Percentiles rank a stretch among this genome's conserved stretches.
Evolutionary conservation across 768 basidiomycete species (phyloP).

Genomic region (Tulasnella sp.): DNA sequence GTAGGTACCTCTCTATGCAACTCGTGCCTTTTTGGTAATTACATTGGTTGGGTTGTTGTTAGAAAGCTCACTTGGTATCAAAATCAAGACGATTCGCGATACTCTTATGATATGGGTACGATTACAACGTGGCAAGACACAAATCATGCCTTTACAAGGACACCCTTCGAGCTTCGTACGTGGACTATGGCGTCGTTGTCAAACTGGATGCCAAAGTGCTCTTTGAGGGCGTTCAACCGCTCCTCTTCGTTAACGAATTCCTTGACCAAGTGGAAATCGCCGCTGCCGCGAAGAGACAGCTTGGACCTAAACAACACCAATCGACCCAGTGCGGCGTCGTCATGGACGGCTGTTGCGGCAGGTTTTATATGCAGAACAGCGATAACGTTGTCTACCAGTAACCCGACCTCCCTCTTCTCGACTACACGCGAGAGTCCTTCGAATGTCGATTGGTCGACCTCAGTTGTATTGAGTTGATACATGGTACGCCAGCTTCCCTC

Average conservation of each 20-base stretch:
- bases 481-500: not conserved
- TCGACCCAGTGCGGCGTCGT: not conserved
- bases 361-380: not conserved
- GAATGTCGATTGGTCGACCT: not conserved
- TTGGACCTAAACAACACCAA: not conserved
- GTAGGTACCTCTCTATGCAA: too few relatives aligned
- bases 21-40: too few relatives aligned
- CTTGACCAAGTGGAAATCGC: not conserved
- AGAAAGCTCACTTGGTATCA: too few relatives aligned
- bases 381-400: not conserved
- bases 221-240: constrained; percentile 6
- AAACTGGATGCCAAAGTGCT: constrained; percentile 5
- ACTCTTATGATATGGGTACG: too few relatives aligned
- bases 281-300: not conserved
- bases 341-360: not conserved
- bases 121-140: too few relatives aligned
- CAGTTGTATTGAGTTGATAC: not conserved
- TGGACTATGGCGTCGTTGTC: not conserved
- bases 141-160: too few relatives aligned
- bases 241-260: constrained; percentile 6
- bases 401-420: not conserved
- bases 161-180: not conserved
- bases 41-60: too few relatives aligned
- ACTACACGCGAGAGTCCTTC: not conserved
- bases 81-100: too few relatives aligned